Percentiles rank a stretch among this genome's conserved stretches.
These are phyloP conservation scores for Nannochloropsis granulata DNA, from an alignment of 108 stramenopile species.

Conservation along the genomic window DNA sequence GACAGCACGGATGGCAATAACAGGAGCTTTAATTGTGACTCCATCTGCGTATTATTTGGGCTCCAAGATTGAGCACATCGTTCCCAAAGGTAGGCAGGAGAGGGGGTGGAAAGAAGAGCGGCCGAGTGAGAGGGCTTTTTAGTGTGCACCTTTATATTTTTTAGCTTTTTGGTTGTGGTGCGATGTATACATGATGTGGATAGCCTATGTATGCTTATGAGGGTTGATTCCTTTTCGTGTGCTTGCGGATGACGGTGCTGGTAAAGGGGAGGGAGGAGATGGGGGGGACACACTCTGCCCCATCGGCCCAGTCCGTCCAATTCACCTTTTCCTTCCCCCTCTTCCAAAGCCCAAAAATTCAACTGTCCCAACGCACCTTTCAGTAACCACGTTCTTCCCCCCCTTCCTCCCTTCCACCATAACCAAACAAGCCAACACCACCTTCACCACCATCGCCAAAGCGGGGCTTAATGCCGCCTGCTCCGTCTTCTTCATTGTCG, in stretches of 20 bases:
- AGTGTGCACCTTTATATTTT: too few relatives aligned
- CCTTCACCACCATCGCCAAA: neutral
- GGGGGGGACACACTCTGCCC: neutral
- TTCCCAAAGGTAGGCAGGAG: neutral
- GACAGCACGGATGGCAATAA: neutral
- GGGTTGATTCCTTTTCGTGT: too few relatives aligned
- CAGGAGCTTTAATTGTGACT: neutral
- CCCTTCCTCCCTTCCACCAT: neutral
- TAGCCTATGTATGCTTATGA: too few relatives aligned
- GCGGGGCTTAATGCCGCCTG: neutral
- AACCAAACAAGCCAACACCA: too few relatives aligned
- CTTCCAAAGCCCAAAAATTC: neutral
- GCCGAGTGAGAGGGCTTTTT: too few relatives aligned
- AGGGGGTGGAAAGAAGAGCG: too few relatives aligned
- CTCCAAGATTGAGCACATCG: neutral
- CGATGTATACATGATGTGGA: too few relatives aligned
- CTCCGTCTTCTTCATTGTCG: neutral
- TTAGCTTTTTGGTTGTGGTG: too few relatives aligned
- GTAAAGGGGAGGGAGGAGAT: neutral
- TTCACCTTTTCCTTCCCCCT: neutral
- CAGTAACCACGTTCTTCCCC: neutral
- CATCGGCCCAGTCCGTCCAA: neutral
- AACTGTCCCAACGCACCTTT: neutral
- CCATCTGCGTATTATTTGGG: neutral
- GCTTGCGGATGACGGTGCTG: too few relatives aligned